Conservation (phyloP, 768 basidiomycete species). For the Mycena chlorophos region DNA sequence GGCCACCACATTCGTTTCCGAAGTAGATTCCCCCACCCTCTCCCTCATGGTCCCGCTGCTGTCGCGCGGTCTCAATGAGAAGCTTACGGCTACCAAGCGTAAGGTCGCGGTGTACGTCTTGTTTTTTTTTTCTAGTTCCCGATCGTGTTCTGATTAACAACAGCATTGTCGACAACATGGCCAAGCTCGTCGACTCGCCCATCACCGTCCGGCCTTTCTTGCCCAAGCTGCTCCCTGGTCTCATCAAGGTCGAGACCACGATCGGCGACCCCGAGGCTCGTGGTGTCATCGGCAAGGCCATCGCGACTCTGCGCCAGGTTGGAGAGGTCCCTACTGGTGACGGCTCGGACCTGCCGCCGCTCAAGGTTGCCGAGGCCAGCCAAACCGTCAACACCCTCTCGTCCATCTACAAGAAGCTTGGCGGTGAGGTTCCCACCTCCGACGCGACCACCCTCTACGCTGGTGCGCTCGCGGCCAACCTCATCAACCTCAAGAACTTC, state of each 20-base stretch:
- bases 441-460: constrained; percentile 68
- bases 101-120: constrained; percentile 95
- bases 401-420: constrained; percentile 84
- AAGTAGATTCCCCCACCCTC: constrained; percentile 95
- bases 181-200: constrained; percentile 94
- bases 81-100: constrained; percentile 93
- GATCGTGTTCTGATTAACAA: constrained; percentile 18
- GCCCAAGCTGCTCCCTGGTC: constrained; percentile 90
- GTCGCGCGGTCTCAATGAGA: constrained; percentile 90
- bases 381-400: constrained; percentile 66
- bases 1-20: constrained; percentile 98
- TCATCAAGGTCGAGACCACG: constrained; percentile 92
- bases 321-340: constrained; percentile 89
- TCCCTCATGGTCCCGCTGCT: constrained; percentile 97
- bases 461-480: constrained; percentile 77
- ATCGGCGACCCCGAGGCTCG: constrained; percentile 99
- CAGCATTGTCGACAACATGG: constrained; percentile 97
- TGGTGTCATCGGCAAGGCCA: constrained; percentile 85
- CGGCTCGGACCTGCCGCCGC: constrained; percentile 87
- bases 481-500: constrained; percentile 90
- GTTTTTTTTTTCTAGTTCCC: constrained; percentile 21
- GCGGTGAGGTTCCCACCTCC: constrained; percentile 56
- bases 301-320: constrained; percentile 92
- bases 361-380: constrained; percentile 73
- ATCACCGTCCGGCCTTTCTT: constrained; percentile 96